Base-by-base conservation (phyloP, 2,329 filamentous ascomycete genomes). In the Talaromyces sp. region DNA sequence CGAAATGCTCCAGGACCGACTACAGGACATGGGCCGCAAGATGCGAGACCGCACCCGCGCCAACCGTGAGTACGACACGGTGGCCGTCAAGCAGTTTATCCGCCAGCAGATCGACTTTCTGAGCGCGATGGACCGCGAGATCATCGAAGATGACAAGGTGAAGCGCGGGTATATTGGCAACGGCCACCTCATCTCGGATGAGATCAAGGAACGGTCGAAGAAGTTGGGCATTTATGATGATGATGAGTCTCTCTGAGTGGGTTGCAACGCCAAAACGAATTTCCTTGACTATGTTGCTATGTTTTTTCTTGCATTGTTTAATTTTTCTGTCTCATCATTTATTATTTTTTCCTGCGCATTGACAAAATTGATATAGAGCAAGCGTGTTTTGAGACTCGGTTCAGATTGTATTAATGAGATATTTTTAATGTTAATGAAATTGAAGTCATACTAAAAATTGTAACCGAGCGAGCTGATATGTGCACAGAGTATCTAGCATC, bases 1-100 rank as follows among this genome's bases (percentile, higher is more conserved):
- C 4, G 81, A 86, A 65, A 85, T 87, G 17, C 74, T 88, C 17
- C 82, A 86, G 68, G 83, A 87, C 68, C 81, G 85, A 0, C 72
- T 85, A 61, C 65, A 65, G 11, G 62, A 64, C 26, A 64, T 64
- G 56, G 66, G 65, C 27, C 61, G 63, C 59, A 61, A 66, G 59
- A 68, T 67, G 61, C 68, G 66, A 54, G 73, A 74, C 46, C 67
- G 67, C 54, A 73, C 72, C 63, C 66, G 68, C 31, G 70, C 72
- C 11, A 65, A 61, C 55, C 68, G 73, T 24, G 62, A 62, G 8
- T 75, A 75, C 56, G 67, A 73, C 57, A 74, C 72, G 35, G 54
- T 60, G 26, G 64, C 61, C 26, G 58, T 66, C 41, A 68, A 70
- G 58, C 58, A 62, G 0, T 77, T 77, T 57, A 66, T 68, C 24